Base-by-base conservation (phyloP, 345 rosid genomes). In the Ceriops decandra region DNA sequence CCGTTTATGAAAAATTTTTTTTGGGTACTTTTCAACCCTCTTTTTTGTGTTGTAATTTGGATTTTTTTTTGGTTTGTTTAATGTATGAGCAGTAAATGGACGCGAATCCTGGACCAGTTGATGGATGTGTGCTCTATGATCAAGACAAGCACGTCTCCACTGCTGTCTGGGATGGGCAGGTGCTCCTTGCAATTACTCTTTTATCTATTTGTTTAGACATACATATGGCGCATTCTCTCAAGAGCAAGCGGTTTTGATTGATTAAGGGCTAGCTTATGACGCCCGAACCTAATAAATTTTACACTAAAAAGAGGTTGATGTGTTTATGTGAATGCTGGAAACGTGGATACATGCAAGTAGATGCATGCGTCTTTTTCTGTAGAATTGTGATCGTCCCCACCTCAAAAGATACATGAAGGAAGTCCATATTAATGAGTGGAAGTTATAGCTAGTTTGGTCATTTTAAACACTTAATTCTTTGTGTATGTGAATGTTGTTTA, bases 31-130 rank as follows among this genome's bases (percentile, higher is more conserved):
- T 42, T 42, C 49, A 42, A 3, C 49, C 16, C 19, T 13, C 17
- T 15, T 13, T 2, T 13, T 42, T 13, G 49, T 13, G 5, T 42
- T 3, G 5, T 42, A 42, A 42, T 42, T 13, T 42, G 49, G 49
- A 42, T 11, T 11, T 13, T 33, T 7, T 7, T 7, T 33, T 33
- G 1, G 1, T 33, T 6, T 33, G 33, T 28, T 2, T 9, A 42
- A 11, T 42, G 49, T 42, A 13, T 11, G 2, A 13, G 49, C 49
- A 42, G 49, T 42, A 42, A 73, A 89, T 87, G 92, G 92, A 89
- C 38, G 57, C 86, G 10, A 89, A 82, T 83, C 96, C 92, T 56
- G 92, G 96, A 36, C 96, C 96, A 19, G 57, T 89, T 68, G 87
- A 85, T 70, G 82, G 74, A 47, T 63, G 73, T 74, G 74, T 87